Evolutionary conservation across 495 filamentous ascomycete genomes (phyloP).

Genomic region (Delitschia confertaspora): DNA sequence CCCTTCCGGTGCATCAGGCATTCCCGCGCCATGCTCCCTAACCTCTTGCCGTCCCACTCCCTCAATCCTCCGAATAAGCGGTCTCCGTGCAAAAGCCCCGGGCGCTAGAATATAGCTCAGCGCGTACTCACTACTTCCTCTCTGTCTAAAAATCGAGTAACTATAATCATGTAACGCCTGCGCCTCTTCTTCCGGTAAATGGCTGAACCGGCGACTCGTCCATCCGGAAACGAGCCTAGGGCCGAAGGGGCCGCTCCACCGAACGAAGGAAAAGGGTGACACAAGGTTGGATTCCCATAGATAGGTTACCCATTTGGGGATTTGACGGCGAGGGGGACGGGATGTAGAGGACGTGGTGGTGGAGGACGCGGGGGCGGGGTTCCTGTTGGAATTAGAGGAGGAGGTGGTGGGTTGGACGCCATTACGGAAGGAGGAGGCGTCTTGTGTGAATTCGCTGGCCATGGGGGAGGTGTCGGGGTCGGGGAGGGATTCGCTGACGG

Average conservation of each 20-base stretch:
- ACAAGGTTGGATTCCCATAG: slow-evolving; percentile 91
- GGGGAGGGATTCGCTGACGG: slow-evolving; percentile 70
- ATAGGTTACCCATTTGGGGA: slow-evolving; percentile 78
- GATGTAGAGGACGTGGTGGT: slow-evolving; percentile 32
- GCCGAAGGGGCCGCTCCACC: slow-evolving; percentile 83
- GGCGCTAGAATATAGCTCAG: slow-evolving; percentile 88
- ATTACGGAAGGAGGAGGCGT: slow-evolving; percentile 51
- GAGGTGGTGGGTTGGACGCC: slow-evolving; percentile 24
- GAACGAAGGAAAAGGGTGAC: slow-evolving; percentile 83
- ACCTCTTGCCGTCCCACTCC: slow-evolving; percentile 59
- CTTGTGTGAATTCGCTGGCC: slow-evolving; percentile 64
- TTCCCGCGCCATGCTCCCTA: slow-evolving; percentile 22
- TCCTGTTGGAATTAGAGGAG: slow-evolving; percentile 53
- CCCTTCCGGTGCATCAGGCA: slow-evolving; percentile 20
- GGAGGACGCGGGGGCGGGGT: slow-evolving; percentile 42
- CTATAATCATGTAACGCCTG: slow-evolving; percentile 82
- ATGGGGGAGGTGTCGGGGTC: slow-evolving; percentile 62
- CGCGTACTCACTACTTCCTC: slow-evolving; percentile 90
- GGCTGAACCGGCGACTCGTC: slow-evolving; percentile 85
- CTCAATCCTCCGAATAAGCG: slow-evolving; percentile 76
- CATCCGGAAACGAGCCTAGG: slow-evolving; percentile 89
- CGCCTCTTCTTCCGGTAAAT: slow-evolving; percentile 71
- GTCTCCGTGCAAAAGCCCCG: slow-evolving; percentile 82
- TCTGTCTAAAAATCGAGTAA: slow-evolving; percentile 87
- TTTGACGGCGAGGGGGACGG: slow-evolving; percentile 46